These are phyloP conservation scores for Nakazawaea peltata DNA, from an alignment of 805 yeast species.

Conservation along the genomic window DNA sequence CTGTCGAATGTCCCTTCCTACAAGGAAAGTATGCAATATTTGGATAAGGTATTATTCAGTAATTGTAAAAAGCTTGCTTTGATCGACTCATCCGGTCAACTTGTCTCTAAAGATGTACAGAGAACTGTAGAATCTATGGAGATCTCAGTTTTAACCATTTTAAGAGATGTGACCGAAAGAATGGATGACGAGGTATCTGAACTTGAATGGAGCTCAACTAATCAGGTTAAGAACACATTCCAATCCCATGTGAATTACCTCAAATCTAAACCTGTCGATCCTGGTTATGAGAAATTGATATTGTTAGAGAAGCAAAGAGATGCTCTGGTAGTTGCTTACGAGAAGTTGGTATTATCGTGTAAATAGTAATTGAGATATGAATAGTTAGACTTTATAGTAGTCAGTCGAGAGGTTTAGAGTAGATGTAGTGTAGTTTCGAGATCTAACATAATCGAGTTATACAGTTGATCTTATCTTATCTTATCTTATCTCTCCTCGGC, in stretches of 20 bases:
- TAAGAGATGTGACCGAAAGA: neutral
- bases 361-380: neutral
- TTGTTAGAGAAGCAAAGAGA: constrained; percentile 1
- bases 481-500: too few species aligned
- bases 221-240: constrained; percentile 3
- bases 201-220: constrained; percentile 3
- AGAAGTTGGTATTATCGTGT: neutral
- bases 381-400: neutral
- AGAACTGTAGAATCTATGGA: constrained; percentile 7
- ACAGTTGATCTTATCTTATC: too few species aligned
- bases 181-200: neutral
- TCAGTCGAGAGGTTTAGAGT: too few species aligned
- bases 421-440: too few species aligned
- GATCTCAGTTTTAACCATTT: neutral
- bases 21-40: too few species aligned
- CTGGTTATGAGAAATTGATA: constrained; percentile 4
- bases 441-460: too few species aligned
- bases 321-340: neutral
- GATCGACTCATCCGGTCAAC: too few species aligned
- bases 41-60: too few species aligned
- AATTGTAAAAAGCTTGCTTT: too few species aligned
- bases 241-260: constrained; percentile 5
- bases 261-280: constrained; percentile 1
- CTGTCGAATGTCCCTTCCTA: neutral
- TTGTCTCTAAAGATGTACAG: too few species aligned